Conservation (phyloP, 179 eudicot genomes). For the Spergularia azorica region DNA sequence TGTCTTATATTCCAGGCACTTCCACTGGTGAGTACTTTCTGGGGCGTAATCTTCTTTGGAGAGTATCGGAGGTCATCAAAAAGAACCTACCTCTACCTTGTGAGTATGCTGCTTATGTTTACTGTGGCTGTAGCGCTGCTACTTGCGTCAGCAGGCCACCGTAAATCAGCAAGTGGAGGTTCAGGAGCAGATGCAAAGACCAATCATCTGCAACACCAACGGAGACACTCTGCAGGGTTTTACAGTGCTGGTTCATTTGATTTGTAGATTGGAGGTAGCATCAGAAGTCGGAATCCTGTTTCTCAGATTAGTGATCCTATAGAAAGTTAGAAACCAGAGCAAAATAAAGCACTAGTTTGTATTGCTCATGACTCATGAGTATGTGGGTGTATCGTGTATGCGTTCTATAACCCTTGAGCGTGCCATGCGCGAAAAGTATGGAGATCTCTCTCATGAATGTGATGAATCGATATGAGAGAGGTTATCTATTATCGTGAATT, state of each 20-base stretch:
- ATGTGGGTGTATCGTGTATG: no score
- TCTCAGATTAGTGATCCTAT: not conserved
- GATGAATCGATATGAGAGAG: no score
- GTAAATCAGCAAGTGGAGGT: constrained; percentile 19
- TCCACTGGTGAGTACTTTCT: constrained; percentile 85
- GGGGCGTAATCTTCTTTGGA: constrained; percentile 83
- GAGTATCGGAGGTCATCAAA: constrained; percentile 79
- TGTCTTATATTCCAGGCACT: constrained; percentile 50
- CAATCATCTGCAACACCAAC: constrained; percentile 17
- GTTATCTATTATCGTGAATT: no score
- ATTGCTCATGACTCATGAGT: no score
- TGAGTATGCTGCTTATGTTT: constrained; percentile 74
- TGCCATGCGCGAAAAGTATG: no score
- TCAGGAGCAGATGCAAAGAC: not conserved
- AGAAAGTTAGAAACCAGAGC: no score
- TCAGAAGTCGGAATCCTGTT: not conserved
- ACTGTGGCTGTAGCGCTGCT: constrained; percentile 68
- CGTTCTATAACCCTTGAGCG: no score
- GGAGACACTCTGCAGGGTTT: constrained; percentile 16
- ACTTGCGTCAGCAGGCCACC: constrained; percentile 60
- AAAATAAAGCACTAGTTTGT: no score
- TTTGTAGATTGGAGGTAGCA: not conserved
- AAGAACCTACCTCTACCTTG: constrained; percentile 59
- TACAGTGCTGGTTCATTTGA: constrained; percentile 12
- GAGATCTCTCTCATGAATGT: no score